phyloP scores from a whole-genome alignment of 2,329 filamentous ascomycete genomes.

The Botrytis fragariae region DNA sequence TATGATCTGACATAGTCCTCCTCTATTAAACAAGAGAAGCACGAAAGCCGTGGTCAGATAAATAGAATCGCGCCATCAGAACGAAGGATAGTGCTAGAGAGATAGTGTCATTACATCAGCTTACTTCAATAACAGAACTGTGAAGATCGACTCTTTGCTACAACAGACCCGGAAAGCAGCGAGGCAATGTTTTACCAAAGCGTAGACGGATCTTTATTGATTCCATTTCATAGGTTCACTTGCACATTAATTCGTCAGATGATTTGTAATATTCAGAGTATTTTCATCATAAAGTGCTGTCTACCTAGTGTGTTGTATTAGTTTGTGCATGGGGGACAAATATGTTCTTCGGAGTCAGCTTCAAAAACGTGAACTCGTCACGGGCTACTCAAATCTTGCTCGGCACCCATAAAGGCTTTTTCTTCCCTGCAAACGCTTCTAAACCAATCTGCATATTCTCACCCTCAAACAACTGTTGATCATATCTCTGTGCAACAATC shows the following conservation, averaged over 20 bases:
- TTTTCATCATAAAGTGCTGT: background rate
- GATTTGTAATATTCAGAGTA: background rate
- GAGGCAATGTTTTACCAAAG: background rate
- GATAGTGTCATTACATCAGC: background rate
- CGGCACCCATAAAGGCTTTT: conserved; percentile 63
- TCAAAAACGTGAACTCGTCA: background rate
- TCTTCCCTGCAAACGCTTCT: conserved; percentile 72
- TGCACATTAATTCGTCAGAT: background rate
- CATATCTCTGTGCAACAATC: conserved; percentile 55
- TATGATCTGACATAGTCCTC: background rate
- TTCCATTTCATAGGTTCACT: background rate
- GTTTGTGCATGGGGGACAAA: too few species aligned
- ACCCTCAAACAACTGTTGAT: conserved; percentile 54
- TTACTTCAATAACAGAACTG: background rate
- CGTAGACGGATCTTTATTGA: background rate
- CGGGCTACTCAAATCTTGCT: conserved; percentile 51
- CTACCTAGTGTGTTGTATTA: background rate
- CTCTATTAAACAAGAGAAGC: background rate
- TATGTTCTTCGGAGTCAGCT: background rate
- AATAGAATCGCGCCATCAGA: background rate
- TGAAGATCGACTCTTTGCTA: background rate
- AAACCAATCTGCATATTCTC: conserved; percentile 75
- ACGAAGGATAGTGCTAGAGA: background rate
- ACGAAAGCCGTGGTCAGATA: background rate
- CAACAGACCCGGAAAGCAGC: background rate